Evolutionary conservation across 192 early-diverging fungal genomes (phyloP), one percentile per base, ranked within the genome.

Genomic region (Pilobolus umbonatus): DNA sequence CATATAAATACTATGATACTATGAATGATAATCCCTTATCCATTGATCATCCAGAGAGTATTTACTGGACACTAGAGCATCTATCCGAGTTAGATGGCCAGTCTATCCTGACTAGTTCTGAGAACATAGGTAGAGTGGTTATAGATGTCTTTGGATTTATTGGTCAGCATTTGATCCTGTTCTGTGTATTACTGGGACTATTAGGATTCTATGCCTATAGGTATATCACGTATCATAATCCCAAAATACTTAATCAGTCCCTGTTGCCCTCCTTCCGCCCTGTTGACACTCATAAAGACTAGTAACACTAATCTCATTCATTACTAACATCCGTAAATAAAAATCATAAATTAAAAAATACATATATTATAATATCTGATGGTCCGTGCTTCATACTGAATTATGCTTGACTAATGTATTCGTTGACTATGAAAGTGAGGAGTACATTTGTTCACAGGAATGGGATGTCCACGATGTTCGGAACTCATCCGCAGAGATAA

Each of bases 241-340:
- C 52, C 5, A 54, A 29, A 10, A 24, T 31, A 25, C 25, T 54
- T 38, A 36, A 19, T 35, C 35, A 54, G 17, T 19, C 32, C 25
- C 34, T 54, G 15, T 54, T 54, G 10, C 52, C 52, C 24, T 25
- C 52, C 5, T 54, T 34, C n/a, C 35, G 35, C 5, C 14, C 52
- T 0, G 32, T 25, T 38, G 52, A 54, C 38, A 14, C 52, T 38
- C 52, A 54, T 36, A 36, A 54, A 22, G 52, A 54, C 38, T 54
- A 54, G 38, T 35, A 54, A 52, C 6, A 46, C 5, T 24, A 7
- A 45, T 19, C n/a, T n/a, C n/a, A n/a, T n/a, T n/a, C n/a, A n/a
- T n/a, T n/a, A n/a, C n/a, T n/a, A n/a, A n/a, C n/a, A n/a, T n/a
- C n/a, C n/a, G n/a, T n/a, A n/a, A n/a, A n/a, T n/a, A n/a, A n/a